A percentile compares a stretch with the other conserved stretches of the same genome.
These are phyloP conservation scores for Stenogyne calaminthoides DNA, from an alignment of 305 asterid genomes.

Conservation along the genomic window DNA sequence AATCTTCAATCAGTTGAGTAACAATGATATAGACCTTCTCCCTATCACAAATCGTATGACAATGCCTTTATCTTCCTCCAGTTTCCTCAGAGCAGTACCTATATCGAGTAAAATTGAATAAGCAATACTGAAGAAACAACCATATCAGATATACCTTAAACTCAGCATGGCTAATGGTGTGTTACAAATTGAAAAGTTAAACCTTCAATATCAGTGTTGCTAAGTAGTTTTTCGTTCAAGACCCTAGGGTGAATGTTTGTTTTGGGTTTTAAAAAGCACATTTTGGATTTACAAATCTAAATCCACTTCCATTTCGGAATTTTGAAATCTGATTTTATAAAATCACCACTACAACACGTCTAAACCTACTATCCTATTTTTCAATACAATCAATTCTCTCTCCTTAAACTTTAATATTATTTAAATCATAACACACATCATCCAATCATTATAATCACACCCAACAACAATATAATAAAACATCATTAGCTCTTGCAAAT, in stretches of 20 bases:
- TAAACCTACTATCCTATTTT: too few species aligned
- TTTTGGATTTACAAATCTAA: too few species aligned
- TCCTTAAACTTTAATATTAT: too few species aligned
- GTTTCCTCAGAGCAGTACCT: constrained; percentile 61
- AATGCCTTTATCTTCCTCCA: constrained; percentile 79
- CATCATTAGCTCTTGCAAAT: too few species aligned
- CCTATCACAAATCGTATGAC: constrained; percentile 81
- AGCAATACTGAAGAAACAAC: constrained; percentile 26
- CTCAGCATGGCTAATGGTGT: constrained; percentile 9
- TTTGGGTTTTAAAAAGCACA: too few species aligned
- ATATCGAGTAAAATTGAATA: constrained; percentile 31
- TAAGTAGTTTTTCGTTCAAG: background rate
- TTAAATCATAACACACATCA: too few species aligned
- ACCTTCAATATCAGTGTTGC: constrained; percentile 1
- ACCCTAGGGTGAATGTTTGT: background rate
- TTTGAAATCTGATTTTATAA: too few species aligned
- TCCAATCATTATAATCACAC: too few species aligned
- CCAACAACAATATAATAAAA: too few species aligned
- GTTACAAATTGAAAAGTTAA: background rate
- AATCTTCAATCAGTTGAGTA: constrained; percentile 30
- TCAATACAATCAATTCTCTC: too few species aligned
- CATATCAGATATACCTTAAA: constrained; percentile 4
- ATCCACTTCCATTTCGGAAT: too few species aligned
- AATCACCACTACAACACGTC: too few species aligned
- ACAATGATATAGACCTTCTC: constrained; percentile 57